Percentiles rank a stretch among this genome's conserved stretches.
These are phyloP conservation scores for Acanthamoeba culbertsoni DNA, from an alignment of 208 protist species.

Conservation along the genomic window DNA sequence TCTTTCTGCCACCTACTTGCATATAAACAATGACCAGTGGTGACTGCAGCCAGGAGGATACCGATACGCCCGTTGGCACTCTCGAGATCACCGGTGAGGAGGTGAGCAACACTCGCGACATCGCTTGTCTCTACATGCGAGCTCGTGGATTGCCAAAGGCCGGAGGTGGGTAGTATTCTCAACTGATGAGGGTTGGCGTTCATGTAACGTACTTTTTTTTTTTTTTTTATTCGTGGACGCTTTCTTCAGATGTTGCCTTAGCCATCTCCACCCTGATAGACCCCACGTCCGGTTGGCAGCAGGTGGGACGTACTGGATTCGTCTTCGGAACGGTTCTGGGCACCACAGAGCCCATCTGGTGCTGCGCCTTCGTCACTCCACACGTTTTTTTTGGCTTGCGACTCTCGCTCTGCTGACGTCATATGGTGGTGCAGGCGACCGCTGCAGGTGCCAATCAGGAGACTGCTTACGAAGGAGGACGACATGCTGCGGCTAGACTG, in stretches of 20 bases:
- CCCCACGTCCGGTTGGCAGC: not conserved
- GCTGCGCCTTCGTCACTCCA: not conserved
- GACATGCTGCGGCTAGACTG: not conserved
- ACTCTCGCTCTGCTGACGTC: not conserved
- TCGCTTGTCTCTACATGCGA: not conserved
- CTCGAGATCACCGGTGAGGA: not conserved
- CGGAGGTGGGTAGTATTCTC: not conserved
- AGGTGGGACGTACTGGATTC: not conserved
- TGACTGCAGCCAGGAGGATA: not conserved
- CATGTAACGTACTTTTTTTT: too few relatives aligned
- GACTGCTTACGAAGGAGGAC: not conserved
- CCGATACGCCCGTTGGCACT: not conserved
- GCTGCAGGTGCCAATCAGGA: not conserved
- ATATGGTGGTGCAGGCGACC: not conserved
- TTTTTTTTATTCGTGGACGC: too few relatives aligned
- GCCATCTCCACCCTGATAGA: not conserved
- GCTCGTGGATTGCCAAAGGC: not conserved
- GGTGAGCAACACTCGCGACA: not conserved
- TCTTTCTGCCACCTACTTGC: not conserved
- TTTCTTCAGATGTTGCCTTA: not conserved
- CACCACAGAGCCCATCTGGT: slow-evolving; percentile 32
- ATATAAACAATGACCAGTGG: not conserved
- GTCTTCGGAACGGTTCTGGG: slow-evolving; percentile 8
- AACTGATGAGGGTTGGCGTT: not conserved
- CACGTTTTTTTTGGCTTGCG: not conserved